These are phyloP conservation scores for Tricladium varicosporioides DNA, from an alignment of 2,329 filamentous ascomycete genomes.

Conservation along the genomic window DNA sequence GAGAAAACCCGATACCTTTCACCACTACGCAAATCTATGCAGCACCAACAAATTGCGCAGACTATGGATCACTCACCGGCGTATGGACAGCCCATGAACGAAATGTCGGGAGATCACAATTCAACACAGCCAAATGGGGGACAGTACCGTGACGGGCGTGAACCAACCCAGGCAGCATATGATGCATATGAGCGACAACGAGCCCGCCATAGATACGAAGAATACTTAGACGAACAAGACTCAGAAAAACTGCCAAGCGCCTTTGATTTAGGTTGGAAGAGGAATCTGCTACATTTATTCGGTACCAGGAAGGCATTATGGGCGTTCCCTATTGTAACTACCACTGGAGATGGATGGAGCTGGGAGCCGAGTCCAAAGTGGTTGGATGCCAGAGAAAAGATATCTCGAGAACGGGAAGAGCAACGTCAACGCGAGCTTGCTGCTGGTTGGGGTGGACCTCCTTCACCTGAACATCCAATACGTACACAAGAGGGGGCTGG, in stretches of 20 bases:
- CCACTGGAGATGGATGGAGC: constrained; percentile 86
- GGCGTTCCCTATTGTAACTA: constrained; percentile 79
- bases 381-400: constrained; percentile 65
- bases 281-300: constrained; percentile 79
- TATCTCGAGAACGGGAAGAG: constrained; percentile 55
- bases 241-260: constrained; percentile 85
- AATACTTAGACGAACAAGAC: constrained; percentile 88
- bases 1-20: constrained; percentile 95
- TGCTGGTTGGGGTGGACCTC: constrained; percentile 61
- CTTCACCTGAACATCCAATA: constrained; percentile 14
- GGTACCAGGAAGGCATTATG: constrained; percentile 72
- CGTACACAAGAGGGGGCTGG: constrained; percentile 24
- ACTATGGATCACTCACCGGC: constrained; percentile 48
- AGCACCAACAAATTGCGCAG: constrained; percentile 56
- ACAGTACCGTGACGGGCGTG: constrained; percentile 17
- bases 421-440: constrained; percentile 63
- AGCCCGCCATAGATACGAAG: constrained; percentile 67
- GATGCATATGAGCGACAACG: constrained; percentile 58
- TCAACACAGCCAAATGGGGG: constrained; percentile 3
- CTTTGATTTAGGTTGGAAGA: constrained; percentile 83
- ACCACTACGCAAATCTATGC: constrained; percentile 69
- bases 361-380: constrained; percentile 87
- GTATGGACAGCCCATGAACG: constrained; percentile 71
- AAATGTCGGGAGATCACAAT: constrained; percentile 47
- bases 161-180: constrained; percentile 36